Base-by-base conservation (phyloP, 1,139 yeast genomes). In the Saccharomyces hybrid region DNA sequence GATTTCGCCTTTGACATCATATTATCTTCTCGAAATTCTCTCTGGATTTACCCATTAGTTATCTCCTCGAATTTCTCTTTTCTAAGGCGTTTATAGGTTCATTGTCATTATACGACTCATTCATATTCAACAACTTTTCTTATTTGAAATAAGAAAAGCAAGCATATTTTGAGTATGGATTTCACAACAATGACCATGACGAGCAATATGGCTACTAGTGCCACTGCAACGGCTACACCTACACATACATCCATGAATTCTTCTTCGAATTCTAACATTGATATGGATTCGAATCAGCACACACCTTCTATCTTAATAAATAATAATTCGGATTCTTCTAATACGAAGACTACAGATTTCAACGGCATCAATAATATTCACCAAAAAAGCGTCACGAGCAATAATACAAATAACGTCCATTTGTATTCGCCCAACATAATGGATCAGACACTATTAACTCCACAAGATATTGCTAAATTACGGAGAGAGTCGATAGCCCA, bases 401-500 rank as follows among this genome's bases (percentile, higher is more conserved):
- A 34, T 24, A 47, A 34, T 24, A 48, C 48, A 16, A 48, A 54
- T 27, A 28, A 54, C 19, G 44, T 38, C 9, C 44, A 38, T 16
- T 26, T 26, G 16, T 21, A 31, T 7, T 48, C 21, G 2, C 50
- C 24, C n/a, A 48, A 31, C n/a, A 38, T 38, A 16, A 38, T 24
- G 48, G 32, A 49, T 48, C 47, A 27, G 52, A 28, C 52, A 38
- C 24, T 52, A 28, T 28, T 24, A 46, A 46, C 48, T 46, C 31
- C 48, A 8, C 31, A 38, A 21, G 44, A 38, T 50, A 81, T 79
- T 64, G 80, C 75, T 14, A 71, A 74, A 55, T 77, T 83, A 58
- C 80, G 96, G 64, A 78, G 98, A 58, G 98, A 91, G 64, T 84
- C 91, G 57, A 84, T 93, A 57, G 97, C 97, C 26, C 98, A 91